Evolutionary conservation across 257 asterid genomes (phyloP).

Genomic region (Mitragyna speciosa): DNA sequence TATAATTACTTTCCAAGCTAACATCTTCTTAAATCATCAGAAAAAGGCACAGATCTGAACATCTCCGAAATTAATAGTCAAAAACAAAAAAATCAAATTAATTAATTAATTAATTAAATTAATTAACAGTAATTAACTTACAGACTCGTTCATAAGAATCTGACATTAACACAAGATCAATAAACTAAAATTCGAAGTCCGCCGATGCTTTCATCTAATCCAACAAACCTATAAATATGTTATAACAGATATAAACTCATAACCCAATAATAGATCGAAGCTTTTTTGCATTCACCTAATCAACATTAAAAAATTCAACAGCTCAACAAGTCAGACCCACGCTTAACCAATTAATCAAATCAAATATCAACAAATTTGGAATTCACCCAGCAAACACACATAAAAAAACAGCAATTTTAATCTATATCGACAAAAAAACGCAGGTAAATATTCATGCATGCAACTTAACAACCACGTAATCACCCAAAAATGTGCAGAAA

Average conservation of each 20-base stretch:
- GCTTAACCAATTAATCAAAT: background rate
- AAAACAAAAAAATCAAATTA: background rate
- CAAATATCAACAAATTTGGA: background rate
- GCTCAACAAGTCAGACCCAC: background rate
- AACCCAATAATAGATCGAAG: background rate
- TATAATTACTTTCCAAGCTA: no score
- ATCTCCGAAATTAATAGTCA: no score
- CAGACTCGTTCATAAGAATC: background rate
- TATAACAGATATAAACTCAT: background rate
- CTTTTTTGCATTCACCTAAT: background rate
- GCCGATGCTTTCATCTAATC: background rate
- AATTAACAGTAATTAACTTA: no score
- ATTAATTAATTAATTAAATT: no score
- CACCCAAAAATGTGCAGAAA: no score
- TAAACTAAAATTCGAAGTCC: background rate
- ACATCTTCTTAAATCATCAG: background rate
- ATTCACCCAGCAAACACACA: background rate
- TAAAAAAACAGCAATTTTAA: background rate
- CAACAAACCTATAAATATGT: background rate
- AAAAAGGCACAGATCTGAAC: background rate
- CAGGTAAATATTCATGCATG: background rate
- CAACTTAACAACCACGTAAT: background rate
- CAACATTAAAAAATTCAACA: background rate
- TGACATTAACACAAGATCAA: background rate
- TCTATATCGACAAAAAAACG: background rate